phyloP scores from a whole-genome alignment of 495 filamentous ascomycete genomes.

The Penicillium mononematosum region DNA sequence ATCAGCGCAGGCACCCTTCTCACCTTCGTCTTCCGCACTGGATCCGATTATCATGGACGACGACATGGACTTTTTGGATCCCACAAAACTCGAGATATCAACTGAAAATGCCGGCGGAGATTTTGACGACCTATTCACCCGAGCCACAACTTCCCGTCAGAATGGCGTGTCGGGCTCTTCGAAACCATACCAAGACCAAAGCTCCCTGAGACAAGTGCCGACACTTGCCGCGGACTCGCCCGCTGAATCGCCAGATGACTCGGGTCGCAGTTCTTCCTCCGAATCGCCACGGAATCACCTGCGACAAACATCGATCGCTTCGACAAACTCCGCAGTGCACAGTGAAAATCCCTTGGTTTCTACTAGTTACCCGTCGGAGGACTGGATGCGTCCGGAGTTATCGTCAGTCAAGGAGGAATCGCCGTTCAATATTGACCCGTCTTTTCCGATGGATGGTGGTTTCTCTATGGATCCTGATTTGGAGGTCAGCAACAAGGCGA shows the following conservation, averaged over 20 bases:
- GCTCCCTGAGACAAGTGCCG: slow-evolving; percentile 37
- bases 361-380: slow-evolving; percentile 36
- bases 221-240: slow-evolving; percentile 41
- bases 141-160: slow-evolving; percentile 30
- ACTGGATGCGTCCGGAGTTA: slow-evolving; percentile 45
- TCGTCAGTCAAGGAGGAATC: slow-evolving; percentile 42
- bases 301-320: slow-evolving; percentile 41
- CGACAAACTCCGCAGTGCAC: slow-evolving; percentile 41
- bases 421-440: slow-evolving; percentile 41
- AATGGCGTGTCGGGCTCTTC: slow-evolving; percentile 33
- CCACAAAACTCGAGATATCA: slow-evolving; percentile 37
- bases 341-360: slow-evolving; percentile 42
- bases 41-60: slow-evolving; percentile 50
- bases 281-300: slow-evolving; percentile 45
- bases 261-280: slow-evolving; percentile 45
- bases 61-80: slow-evolving; percentile 48
- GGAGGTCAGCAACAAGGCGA: slow-evolving; percentile 57
- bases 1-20: slow-evolving; percentile 39
- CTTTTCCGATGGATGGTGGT: slow-evolving; percentile 32
- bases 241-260: slow-evolving; percentile 45
- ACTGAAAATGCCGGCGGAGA: slow-evolving; percentile 42
- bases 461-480: slow-evolving; percentile 44
- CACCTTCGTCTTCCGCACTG: slow-evolving; percentile 41
- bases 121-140: slow-evolving; percentile 46
- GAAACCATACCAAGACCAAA: slow-evolving; percentile 35